Conservation (phyloP, 495 filamentous ascomycete species). For the Chaetomium fimeti region DNA sequence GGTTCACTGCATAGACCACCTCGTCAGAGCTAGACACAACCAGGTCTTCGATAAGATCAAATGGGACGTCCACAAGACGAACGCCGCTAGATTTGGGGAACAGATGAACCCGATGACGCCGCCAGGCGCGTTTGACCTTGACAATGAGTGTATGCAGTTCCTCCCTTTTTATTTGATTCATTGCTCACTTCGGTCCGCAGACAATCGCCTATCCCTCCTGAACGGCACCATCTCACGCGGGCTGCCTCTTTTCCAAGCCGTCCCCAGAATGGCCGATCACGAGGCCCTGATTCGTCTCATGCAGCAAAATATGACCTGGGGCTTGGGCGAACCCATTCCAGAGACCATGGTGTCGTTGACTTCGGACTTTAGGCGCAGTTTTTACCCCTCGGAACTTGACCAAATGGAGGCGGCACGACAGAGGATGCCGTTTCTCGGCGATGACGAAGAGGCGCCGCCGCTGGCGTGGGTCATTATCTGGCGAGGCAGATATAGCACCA, state of each 20-base stretch:
- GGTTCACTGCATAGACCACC: not conserved
- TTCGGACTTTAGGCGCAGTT: not conserved
- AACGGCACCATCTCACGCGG: not conserved
- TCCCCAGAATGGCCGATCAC: not conserved
- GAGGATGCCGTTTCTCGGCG: slow-evolving; percentile 26
- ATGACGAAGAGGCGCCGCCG: slow-evolving; percentile 21
- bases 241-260: not conserved
- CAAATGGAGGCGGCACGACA: slow-evolving; percentile 5
- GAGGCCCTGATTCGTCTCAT: not conserved
- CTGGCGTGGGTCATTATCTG: slow-evolving; percentile 31
- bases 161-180: too few relatives aligned
- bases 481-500: slow-evolving; percentile 21
- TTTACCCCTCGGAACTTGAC: slow-evolving; percentile 9
- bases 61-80: not conserved
- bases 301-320: not conserved
- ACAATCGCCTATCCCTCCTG: not conserved
- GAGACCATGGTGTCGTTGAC: not conserved
- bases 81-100: not conserved
- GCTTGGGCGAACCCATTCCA: not conserved
- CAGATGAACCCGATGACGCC: not conserved
- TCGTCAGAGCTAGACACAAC: not conserved
- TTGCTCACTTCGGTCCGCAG: not conserved
- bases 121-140: not conserved
- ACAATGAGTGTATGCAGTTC: not conserved
- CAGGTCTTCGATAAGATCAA: not conserved